Evolutionary conservation across 208 protist genomes (phyloP).

Genomic region (Crithidia thermophila): DNA sequence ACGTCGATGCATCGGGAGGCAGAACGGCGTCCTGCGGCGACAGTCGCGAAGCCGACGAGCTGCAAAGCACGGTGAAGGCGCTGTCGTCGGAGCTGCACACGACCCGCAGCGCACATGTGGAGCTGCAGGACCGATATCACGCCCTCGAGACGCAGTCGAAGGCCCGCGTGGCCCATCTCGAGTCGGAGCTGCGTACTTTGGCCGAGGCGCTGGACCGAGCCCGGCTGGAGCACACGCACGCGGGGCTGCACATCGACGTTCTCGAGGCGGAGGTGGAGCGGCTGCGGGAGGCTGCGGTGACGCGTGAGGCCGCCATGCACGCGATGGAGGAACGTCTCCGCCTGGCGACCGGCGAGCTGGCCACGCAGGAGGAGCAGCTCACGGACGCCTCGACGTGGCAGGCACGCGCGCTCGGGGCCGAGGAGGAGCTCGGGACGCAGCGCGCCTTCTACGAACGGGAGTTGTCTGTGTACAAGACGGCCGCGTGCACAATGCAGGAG

Average conservation of each 20-base stretch:
- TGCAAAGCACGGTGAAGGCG: background rate
- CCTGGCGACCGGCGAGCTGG: conserved; percentile 19
- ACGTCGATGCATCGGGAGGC: background rate
- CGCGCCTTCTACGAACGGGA: conserved; percentile 44
- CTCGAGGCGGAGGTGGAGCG: conserved; percentile 39
- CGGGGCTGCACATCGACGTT: conserved; percentile 25
- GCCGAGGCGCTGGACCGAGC: conserved; percentile 16
- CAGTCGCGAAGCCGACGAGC: background rate
- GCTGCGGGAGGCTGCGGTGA: conserved; percentile 10
- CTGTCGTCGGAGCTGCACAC: conserved; percentile 26
- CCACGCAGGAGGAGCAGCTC: conserved; percentile 11
- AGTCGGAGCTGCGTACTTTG: conserved; percentile 19
- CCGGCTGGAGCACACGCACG: background rate
- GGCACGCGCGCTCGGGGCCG: conserved; percentile 29
- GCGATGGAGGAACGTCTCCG: conserved; percentile 32
- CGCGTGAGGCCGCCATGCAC: conserved; percentile 23
- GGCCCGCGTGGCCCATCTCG: conserved; percentile 11
- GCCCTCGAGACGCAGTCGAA: conserved; percentile 12
- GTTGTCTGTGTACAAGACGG: conserved; percentile 44
- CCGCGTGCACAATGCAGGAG: conserved; percentile 42
- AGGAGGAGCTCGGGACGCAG: conserved; percentile 40
- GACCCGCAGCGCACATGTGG: conserved; percentile 2
- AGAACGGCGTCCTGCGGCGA: background rate
- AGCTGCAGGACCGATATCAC: conserved; percentile 25
- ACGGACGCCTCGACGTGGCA: conserved; percentile 24